Percentiles rank a stretch among this genome's conserved stretches.
Conservation (phyloP, 2,329 filamentous ascomycete genomes). For the Knoxdaviesia proteae region DNA sequence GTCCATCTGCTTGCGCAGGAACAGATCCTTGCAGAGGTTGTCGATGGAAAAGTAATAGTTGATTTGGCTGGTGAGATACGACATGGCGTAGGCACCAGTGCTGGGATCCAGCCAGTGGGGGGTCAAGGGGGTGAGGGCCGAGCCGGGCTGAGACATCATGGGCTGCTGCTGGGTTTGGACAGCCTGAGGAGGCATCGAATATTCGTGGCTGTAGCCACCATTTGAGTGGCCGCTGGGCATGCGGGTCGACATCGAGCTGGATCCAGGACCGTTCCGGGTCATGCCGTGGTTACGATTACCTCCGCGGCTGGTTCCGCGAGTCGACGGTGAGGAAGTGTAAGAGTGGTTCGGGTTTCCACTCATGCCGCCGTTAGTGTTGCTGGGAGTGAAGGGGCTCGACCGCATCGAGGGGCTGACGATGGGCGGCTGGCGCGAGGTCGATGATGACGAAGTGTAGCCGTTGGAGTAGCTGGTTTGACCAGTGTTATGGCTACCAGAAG, state of each 20-base stretch:
- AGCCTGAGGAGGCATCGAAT: conserved; percentile 14
- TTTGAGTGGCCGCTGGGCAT: conserved; percentile 2
- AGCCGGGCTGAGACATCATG: not conserved
- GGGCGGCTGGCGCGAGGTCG: not conserved
- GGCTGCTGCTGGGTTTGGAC: not conserved
- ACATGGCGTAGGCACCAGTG: conserved; percentile 16
- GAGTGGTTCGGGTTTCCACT: too few species aligned
- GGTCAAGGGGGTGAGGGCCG: not conserved
- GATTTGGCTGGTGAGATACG: conserved; percentile 26
- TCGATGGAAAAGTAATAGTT: conserved; percentile 97
- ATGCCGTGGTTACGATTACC: conserved; percentile 14
- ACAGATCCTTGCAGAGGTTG: conserved; percentile 86
- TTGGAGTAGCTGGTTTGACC: conserved; percentile 16
- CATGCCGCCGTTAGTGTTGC: conserved; percentile 1
- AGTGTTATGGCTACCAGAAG: conserved; percentile 11
- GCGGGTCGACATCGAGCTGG: conserved; percentile 13
- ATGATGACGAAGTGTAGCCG: conserved; percentile 11
- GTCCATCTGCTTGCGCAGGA: conserved; percentile 79
- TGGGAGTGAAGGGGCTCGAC: conserved; percentile 2
- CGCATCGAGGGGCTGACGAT: conserved; percentile 4
- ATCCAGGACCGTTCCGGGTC: conserved; percentile 15
- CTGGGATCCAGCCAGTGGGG: conserved; percentile 3
- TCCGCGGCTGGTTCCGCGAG: conserved; percentile 3
- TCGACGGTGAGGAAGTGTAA: not conserved
- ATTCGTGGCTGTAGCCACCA: conserved; percentile 13